Percentiles rank a stretch among this genome's conserved stretches.
These are phyloP conservation scores for Tephrocybe rancida DNA, from an alignment of 768 basidiomycete genomes.

Conservation along the genomic window DNA sequence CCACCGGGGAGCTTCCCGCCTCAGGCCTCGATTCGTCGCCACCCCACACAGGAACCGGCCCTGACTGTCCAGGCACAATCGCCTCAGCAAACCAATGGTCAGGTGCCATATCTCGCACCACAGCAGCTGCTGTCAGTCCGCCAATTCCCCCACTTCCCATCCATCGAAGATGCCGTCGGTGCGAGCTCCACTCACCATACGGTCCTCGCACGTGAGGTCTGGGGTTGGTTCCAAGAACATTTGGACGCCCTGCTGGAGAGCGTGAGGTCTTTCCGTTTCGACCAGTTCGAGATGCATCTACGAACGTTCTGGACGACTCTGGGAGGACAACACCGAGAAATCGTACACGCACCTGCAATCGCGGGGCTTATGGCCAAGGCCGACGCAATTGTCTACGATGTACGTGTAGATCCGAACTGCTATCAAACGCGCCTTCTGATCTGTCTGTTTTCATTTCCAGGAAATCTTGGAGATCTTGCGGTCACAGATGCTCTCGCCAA, in stretches of 20 bases:
- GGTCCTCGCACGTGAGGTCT: slow-evolving; percentile 85
- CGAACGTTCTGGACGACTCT: slow-evolving; percentile 85
- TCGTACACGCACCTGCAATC: slow-evolving; percentile 87
- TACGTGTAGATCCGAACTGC: slow-evolving; percentile 40
- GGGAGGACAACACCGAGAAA: slow-evolving; percentile 76
- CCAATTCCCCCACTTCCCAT: slow-evolving; percentile 79
- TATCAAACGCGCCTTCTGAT: slow-evolving; percentile 11
- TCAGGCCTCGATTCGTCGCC: slow-evolving; percentile 79
- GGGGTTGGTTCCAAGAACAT: slow-evolving; percentile 93
- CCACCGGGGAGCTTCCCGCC: slow-evolving; percentile 61
- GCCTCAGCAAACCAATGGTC: slow-evolving; percentile 46
- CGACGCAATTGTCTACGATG: slow-evolving; percentile 90
- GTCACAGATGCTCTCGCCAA: slow-evolving; percentile 80
- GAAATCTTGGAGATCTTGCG: slow-evolving; percentile 88
- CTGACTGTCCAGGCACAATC: slow-evolving; percentile 59
- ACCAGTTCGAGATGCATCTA: slow-evolving; percentile 88
- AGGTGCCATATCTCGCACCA: slow-evolving; percentile 49
- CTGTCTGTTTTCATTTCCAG: slow-evolving; percentile 35
- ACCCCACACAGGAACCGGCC: slow-evolving; percentile 59
- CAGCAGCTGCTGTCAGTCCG: slow-evolving; percentile 67
- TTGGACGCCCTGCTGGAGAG: slow-evolving; percentile 81
- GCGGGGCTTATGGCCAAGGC: slow-evolving; percentile 89
- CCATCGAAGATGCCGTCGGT: slow-evolving; percentile 83
- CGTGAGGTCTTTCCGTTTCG: slow-evolving; percentile 77
- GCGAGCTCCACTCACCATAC: slow-evolving; percentile 73